Evolutionary conservation across 2,329 filamentous ascomycete species (phyloP).

Genomic region (Lojkania enalia): DNA sequence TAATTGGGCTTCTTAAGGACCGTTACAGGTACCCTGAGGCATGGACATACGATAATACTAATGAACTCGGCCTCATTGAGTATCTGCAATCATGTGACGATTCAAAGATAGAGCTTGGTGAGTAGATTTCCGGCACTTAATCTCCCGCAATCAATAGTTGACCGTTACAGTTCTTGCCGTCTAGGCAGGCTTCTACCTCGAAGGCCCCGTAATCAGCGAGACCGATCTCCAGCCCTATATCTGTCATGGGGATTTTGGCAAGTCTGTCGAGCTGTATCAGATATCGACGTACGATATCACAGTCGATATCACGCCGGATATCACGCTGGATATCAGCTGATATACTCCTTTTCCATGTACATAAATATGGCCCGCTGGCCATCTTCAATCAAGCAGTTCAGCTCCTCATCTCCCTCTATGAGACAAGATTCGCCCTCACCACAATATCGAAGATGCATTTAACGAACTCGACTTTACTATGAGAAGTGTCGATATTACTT

Average conservation of each 20-base stretch:
- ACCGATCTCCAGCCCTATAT: conserved; percentile 41
- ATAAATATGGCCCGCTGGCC: no score
- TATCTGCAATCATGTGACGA: conserved; percentile 55
- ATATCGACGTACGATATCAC: no score
- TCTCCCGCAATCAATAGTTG: not conserved
- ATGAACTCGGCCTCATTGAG: conserved; percentile 52
- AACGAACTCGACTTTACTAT: conserved; percentile 43
- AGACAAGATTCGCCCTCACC: no score
- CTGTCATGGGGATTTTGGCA: no score
- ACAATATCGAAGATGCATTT: conserved; percentile 46
- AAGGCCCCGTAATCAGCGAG: conserved; percentile 43
- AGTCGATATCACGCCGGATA: no score
- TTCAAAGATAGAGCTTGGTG: conserved; percentile 46
- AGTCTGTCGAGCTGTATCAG: no score
- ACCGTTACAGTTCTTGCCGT: conserved; percentile 41
- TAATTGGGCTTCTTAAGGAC: conserved; percentile 52
- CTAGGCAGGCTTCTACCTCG: conserved; percentile 50
- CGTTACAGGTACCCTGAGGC: conserved; percentile 52
- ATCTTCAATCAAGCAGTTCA: no score
- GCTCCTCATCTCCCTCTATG: no score
- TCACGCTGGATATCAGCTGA: no score
- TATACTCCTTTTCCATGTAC: no score
- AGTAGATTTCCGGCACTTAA: conserved; percentile 23
- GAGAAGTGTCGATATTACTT: conserved; percentile 35
- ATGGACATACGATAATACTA: conserved; percentile 52